phyloP scores from a whole-genome alignment of 2,329 filamentous ascomycete genomes.

The Chaetomium sp. region DNA sequence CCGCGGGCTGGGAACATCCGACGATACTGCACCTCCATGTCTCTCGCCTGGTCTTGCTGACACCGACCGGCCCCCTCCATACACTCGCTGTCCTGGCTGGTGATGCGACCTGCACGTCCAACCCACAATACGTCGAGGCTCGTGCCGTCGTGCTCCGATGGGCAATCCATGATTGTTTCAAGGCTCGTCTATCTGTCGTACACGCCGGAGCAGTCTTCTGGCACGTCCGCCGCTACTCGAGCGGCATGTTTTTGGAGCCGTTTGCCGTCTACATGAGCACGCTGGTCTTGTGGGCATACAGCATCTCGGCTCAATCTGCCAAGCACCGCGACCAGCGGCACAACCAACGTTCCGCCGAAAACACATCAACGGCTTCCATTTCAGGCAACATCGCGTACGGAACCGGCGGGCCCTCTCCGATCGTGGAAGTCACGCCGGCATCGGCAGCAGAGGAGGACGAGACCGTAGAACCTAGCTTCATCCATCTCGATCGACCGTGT shows the following conservation, averaged over 20 bases:
- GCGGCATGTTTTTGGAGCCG: not conserved
- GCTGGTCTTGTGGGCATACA: not conserved
- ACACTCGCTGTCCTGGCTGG: not conserved
- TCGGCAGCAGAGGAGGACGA: not conserved
- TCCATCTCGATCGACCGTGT: not conserved
- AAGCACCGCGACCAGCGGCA: not conserved
- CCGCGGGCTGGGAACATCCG: not conserved
- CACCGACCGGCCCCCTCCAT: not conserved
- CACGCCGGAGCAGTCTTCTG: not conserved
- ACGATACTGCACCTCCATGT: not conserved
- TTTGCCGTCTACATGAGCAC: constrained; percentile 1
- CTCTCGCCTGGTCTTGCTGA: not conserved
- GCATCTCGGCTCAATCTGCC: not conserved
- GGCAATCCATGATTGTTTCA: not conserved
- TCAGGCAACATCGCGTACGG: no score
- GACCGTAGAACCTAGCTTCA: not conserved
- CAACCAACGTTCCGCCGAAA: not conserved
- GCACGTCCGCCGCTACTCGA: not conserved
- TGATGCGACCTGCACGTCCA: not conserved
- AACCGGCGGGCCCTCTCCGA: no score
- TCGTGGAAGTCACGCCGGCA: not conserved
- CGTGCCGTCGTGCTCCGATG: not conserved
- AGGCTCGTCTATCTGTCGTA: not conserved
- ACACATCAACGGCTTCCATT: no score
- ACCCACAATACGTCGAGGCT: not conserved